Conservation (phyloP, 805 yeast genomes). For the Sugiyamaella valdiviana region DNA sequence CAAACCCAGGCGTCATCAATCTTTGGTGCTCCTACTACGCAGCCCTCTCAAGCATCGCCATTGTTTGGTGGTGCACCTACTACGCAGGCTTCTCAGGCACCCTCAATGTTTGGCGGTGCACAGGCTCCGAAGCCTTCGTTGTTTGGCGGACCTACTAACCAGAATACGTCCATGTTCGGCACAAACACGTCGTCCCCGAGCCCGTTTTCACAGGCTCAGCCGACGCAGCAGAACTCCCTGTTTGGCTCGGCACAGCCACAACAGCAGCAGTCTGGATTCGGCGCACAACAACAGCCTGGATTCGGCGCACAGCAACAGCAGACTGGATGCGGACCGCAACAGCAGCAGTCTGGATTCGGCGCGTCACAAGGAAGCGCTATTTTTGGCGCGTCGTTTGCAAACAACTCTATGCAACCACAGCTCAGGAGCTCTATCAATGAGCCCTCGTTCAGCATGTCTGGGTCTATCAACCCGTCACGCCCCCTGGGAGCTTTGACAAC, state of each 20-base stretch:
- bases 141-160: no score
- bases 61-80: not conserved
- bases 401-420: not conserved
- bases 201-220: no score
- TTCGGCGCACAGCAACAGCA: not conserved
- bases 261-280: not conserved
- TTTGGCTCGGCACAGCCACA: not conserved
- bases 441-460: not conserved
- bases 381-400: slow-evolving; percentile 14
- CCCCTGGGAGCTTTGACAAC: not conserved
- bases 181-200: no score
- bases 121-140: no score
- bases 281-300: not conserved
- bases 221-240: not conserved
- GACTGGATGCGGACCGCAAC: not conserved
- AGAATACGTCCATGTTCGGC: no score
- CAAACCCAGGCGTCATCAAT: not conserved
- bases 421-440: not conserved
- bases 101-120: slow-evolving; percentile 3
- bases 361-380: not conserved
- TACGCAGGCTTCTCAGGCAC: not conserved
- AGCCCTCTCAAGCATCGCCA: no score
- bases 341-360: not conserved
- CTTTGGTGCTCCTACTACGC: not conserved
- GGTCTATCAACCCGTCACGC: not conserved